These are phyloP conservation scores for Punctularia strigosozonata DNA, from an alignment of 768 basidiomycete species.

Conservation along the genomic window DNA sequence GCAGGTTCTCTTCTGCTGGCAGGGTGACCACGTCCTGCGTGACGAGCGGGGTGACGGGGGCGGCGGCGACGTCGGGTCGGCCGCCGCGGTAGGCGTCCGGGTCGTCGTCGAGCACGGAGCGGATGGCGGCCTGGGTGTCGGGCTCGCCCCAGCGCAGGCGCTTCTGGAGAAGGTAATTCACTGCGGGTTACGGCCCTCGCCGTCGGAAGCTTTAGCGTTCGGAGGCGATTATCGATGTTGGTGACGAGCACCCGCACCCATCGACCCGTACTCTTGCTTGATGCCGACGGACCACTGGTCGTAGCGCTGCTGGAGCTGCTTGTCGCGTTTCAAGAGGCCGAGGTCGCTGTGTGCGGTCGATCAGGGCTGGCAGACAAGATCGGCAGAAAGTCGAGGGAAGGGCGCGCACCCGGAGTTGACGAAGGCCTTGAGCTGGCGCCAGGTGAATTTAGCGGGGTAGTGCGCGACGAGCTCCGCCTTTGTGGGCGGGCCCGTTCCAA, in stretches of 20 bases:
- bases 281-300: slow-evolving; percentile 44
- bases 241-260: slow-evolving; percentile 30
- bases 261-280: slow-evolving; percentile 48
- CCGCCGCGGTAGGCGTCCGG: no score
- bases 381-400: background rate
- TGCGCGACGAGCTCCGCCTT: slow-evolving; percentile 49
- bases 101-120: slow-evolving; percentile 37
- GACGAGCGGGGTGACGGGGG: slow-evolving; percentile 5
- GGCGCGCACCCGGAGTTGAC: slow-evolving; percentile 59
- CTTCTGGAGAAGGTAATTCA: slow-evolving; percentile 56
- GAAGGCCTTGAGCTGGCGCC: slow-evolving; percentile 64
- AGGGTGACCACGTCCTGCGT: no score
- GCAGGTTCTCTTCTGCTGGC: no score
- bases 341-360: slow-evolving; percentile 44
- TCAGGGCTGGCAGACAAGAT: background rate
- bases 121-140: slow-evolving; percentile 51
- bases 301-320: slow-evolving; percentile 56
- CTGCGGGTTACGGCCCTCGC: slow-evolving; percentile 21
- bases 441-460: slow-evolving; percentile 71
- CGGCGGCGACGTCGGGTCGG: no score
- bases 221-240: background rate
- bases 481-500: slow-evolving; percentile 55
- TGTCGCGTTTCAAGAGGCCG: slow-evolving; percentile 68
- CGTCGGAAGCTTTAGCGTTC: background rate
- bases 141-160: slow-evolving; percentile 69